Base-by-base conservation (phyloP, 495 filamentous ascomycete genomes). In the Thermothielavioides terrestris region DNA sequence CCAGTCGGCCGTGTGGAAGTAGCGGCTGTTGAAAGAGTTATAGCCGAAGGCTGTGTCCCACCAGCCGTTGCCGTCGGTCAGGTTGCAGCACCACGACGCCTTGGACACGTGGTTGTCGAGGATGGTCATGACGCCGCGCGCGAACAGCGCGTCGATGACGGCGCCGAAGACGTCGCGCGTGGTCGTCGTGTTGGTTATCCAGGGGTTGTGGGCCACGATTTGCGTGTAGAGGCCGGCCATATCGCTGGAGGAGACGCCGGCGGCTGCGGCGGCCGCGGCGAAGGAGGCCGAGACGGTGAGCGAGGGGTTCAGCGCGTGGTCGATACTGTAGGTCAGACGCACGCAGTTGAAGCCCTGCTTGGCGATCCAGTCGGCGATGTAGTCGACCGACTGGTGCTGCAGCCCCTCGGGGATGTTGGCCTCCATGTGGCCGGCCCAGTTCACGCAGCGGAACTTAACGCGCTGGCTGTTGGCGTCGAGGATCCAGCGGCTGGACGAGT, bases 51-150 rank as follows among this genome's bases (percentile, higher is more conserved):
- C 72, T 11, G 55, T 35, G 48, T 71, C 70, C 72, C 73, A 77
- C 74, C 74, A 77, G 25, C 74, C 74, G 53, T 77, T 77, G 26
- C 74, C 73, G 51, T 77, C 74, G 14, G 59, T 64, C 23, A 73
- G 55, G 54, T 65, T 61, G 56, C 75, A 77, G 61, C 75, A 76
- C 72, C 73, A 77, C 15, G 54, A 59, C 0, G 72, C 73, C 46
- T 65, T 66, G 56, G 68, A 72, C 40, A 71, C 68, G 54, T 77
- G 75, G 59, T 77, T 76, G 53, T 77, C 74, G 35, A 77, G 46
- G 20, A 77, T 68, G 0, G 74, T 76, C 57, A 74, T 60, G 37
- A 77, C 53, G 18, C 60, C 60, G 11, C 53, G 45, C 5, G 57
- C 42, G 56, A 61, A 72, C 11, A 78, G 67, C 21, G 54, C 58